Evolutionary conservation across 352 stramenopile species (phyloP).

Genomic region (Aphanomyces astaci): DNA sequence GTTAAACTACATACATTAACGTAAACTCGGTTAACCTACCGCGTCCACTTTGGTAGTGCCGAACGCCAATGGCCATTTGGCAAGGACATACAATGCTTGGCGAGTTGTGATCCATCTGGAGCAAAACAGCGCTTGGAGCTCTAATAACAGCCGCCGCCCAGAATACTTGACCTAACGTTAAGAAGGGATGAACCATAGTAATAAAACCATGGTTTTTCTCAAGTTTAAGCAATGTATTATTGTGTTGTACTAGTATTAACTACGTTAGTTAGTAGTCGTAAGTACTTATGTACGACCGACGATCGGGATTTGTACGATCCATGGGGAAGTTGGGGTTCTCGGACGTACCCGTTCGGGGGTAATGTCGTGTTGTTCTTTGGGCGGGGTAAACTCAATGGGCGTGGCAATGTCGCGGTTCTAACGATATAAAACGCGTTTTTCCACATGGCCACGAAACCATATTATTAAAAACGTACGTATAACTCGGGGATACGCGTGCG

Average conservation of each 20-base stretch:
- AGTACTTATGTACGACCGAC: no score
- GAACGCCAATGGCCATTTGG: slow-evolving; percentile 42
- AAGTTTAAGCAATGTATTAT: no score
- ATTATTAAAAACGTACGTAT: background rate
- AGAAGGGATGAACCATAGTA: no score
- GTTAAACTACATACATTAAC: background rate
- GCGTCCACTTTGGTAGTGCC: slow-evolving; percentile 13
- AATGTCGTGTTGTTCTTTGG: background rate
- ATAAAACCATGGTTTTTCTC: no score
- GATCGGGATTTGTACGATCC: no score
- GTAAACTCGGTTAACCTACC: background rate
- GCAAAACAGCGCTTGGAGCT: slow-evolving; percentile 60
- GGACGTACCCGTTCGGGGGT: background rate
- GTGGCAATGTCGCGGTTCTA: background rate
- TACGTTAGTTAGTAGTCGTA: no score
- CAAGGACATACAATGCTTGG: slow-evolving; percentile 44
- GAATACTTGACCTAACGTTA: slow-evolving; percentile 24
- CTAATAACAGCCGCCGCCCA: slow-evolving; percentile 52
- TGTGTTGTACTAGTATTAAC: no score
- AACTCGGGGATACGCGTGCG: background rate
- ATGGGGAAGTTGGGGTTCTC: no score
- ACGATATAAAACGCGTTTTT: no score
- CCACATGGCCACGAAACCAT: background rate
- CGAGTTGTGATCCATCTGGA: slow-evolving; percentile 58
- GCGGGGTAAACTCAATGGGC: background rate